A percentile compares a stretch with the other conserved stretches of the same genome.
phyloP scores from a whole-genome alignment of 2,329 filamentous ascomycete species.

The Penicillium sp. region DNA sequence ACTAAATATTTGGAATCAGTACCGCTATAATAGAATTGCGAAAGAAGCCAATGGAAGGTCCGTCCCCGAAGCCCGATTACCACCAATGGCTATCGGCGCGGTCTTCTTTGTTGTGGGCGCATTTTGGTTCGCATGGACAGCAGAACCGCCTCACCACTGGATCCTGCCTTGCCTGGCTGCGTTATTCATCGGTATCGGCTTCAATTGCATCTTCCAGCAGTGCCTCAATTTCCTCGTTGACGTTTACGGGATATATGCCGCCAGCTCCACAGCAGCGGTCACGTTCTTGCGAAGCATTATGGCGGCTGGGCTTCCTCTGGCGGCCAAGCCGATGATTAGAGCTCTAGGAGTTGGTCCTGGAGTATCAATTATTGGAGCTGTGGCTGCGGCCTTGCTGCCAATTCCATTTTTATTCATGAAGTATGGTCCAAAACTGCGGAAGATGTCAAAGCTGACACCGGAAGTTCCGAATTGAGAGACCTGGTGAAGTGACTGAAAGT shows the following conservation, averaged over 20 bases:
- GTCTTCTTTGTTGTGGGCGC: constrained; percentile 44
- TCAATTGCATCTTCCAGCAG: constrained; percentile 48
- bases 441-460: constrained; percentile 43
- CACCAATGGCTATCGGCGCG: constrained; percentile 48
- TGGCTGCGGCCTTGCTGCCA: constrained; percentile 41
- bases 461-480: not conserved
- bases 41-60: constrained; percentile 28
- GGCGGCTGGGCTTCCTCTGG: constrained; percentile 38
- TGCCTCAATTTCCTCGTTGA: constrained; percentile 50
- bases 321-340: constrained; percentile 42
- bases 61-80: constrained; percentile 43
- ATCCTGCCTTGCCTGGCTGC: constrained; percentile 11
- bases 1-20: constrained; percentile 45
- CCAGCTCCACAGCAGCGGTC: constrained; percentile 43
- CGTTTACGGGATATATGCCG: constrained; percentile 41
- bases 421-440: constrained; percentile 41
- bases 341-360: constrained; percentile 44
- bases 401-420: constrained; percentile 49
- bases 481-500: not conserved
- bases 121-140: constrained; percentile 48
- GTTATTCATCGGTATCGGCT: constrained; percentile 47
- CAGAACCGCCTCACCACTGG: constrained; percentile 21
- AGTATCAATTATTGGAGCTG: constrained; percentile 41
- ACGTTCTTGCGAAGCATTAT: constrained; percentile 46
- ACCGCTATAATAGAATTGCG: constrained; percentile 36